Base-by-base conservation (phyloP, 2,329 filamentous ascomycete genomes). In the Fonsecaea nubica region DNA sequence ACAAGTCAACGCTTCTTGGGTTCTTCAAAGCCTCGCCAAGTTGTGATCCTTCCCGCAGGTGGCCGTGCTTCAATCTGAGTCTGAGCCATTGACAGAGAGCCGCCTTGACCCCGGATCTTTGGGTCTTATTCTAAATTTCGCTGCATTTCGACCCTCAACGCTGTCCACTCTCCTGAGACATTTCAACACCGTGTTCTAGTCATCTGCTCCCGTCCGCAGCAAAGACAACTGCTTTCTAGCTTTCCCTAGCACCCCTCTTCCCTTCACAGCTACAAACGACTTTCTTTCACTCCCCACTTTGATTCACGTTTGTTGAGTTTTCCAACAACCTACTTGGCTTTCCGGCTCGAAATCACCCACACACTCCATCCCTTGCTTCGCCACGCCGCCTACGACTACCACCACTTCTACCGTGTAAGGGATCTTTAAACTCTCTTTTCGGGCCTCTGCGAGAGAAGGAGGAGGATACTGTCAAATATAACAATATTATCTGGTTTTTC, bases 331-430 rank as follows among this genome's bases (percentile, higher is more conserved):
- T 40, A 52, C 59, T 65, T 68, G 56, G 66, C 63, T 55, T 54
- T 25, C 30, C 45, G 42, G 62, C 45, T 59, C 62, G 30, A 57
- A 48, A 53, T 32, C 56, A 35, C 7, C 35, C 21, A 52, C 32
- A 9, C 62, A 32, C 38, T 45, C 38, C 25, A 63, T 69, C 64
- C 64, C 67, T 69, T 67, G 64, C 64, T 69, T 67, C 53, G 67
- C 67, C 59, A 55, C 67, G 48, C 33, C 30, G 30, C 40, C 58
- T 56, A 52, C 64, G n/a, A 55, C 30, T 35, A 36, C 13, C 33
- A 21, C 36, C 13, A 36, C 42, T 38, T n/a, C 33, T 25, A 15
- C 7, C 4, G 25, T 38, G 15, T 21, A 15, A n/a, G 25, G 25
- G 5, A 25, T 10, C 3, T 32, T 32, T 48, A 15, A 36, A 36